Base-by-base conservation (phyloP, 164 flowering plant genomes). In the Litsea cubeba region DNA sequence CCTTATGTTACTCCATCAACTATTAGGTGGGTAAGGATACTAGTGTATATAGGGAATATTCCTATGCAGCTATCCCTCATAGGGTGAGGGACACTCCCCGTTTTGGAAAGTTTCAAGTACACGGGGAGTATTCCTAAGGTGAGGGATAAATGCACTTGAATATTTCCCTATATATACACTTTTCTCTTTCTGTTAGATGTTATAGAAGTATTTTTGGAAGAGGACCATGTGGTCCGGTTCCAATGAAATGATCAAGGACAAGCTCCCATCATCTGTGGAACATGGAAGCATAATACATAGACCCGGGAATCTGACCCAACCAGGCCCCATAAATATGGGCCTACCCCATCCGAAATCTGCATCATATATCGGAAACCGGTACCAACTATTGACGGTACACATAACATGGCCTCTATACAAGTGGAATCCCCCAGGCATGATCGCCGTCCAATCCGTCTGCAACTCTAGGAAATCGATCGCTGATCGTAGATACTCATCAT, bases 401-500 rank as follows among this genome's bases (percentile, higher is more conserved):
- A 40, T 7, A 40, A 40, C 46, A 8, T 40, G 46, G 46, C 46
- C 10, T 40, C 46, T 40, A 40, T 5, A 40, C 11, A 40, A 40
- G 46, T 40, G 46, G 46, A 40, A 40, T 8, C 46, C 83, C 20
- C 91, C 88, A 0, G 89, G 85, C 57, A 85, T 87, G 0, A 89
- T 82, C 12, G 83, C 86, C 23, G 85, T 72, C n/a, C 87, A 69
- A 82, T 88, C 88, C 8, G 89, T 88, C 78, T 87, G 91, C 51
- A 84, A 65, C 77, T 88, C 92, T 23, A 90, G 68, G 79, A 82
- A 90, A 74, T 90, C 94, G 1, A 90, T 78, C 25, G 94, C 91
- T 12, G 94, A 90, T 69, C 86, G 76, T 50, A 72, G 35, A 50
- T 72, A 72, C 69, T 64, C 69, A 18, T 72, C 75, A 26, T 72